Conservation (phyloP, 1,284 basidiomycete species). For the Ceratobasidium sp. region DNA sequence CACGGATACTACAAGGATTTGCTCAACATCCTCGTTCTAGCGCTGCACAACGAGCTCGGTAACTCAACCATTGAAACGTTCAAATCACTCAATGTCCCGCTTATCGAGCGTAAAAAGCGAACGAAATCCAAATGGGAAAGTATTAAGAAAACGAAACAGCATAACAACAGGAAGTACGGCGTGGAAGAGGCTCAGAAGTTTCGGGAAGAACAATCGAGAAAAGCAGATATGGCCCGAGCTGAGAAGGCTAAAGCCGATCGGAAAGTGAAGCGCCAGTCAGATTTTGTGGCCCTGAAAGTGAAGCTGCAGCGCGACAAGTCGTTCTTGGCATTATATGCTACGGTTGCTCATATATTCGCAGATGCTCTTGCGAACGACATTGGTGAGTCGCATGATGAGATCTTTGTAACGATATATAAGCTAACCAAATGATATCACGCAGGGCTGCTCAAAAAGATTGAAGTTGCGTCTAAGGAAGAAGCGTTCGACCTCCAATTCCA, state of each 20-base stretch:
- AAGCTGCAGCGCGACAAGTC: slow-evolving; percentile 63
- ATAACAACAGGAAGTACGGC: background rate
- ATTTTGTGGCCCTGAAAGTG: slow-evolving; percentile 58
- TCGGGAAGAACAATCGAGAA: slow-evolving; percentile 53
- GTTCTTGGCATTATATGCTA: slow-evolving; percentile 73
- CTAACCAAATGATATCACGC: slow-evolving; percentile 8
- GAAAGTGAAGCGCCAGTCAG: slow-evolving; percentile 52
- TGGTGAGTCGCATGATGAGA: slow-evolving; percentile 2
- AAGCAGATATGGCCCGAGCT: slow-evolving; percentile 18
- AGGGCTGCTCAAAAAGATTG: slow-evolving; percentile 52
- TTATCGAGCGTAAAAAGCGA: slow-evolving; percentile 22
- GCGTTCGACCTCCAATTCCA: slow-evolving; percentile 58
- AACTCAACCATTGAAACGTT: slow-evolving; percentile 53
- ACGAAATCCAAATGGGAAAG: background rate
- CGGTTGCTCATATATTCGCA: slow-evolving; percentile 72
- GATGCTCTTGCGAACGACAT: slow-evolving; percentile 66
- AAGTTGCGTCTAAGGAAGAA: slow-evolving; percentile 53
- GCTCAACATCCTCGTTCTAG: slow-evolving; percentile 71
- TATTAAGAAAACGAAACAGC: slow-evolving; percentile 20
- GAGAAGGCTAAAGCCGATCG: slow-evolving; percentile 55
- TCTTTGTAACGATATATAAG: too few relatives aligned
- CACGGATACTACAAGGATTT: slow-evolving; percentile 80
- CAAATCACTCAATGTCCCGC: slow-evolving; percentile 53
- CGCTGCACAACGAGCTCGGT: slow-evolving; percentile 64
- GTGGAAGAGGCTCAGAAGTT: slow-evolving; percentile 53